Base-by-base conservation (phyloP, 495 filamentous ascomycete genomes). In the Thermochaetoides thermophila region DNA sequence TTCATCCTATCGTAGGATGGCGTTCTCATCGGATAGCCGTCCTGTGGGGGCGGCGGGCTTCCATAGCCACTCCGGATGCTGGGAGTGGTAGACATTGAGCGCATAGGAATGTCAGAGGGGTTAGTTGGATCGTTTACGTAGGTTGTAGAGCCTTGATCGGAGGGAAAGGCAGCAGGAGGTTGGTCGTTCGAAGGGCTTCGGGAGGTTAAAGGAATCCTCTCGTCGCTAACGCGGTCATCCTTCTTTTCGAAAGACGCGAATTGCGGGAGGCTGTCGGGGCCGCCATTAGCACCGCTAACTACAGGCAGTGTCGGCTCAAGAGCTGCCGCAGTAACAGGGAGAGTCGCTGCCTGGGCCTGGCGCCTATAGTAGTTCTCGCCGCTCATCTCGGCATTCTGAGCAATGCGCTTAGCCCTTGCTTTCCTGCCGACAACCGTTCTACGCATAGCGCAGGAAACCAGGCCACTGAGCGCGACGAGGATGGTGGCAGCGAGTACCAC, bases 371-470 rank as follows among this genome's bases (percentile, higher is more conserved):
- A 95, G 50, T 82, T 86, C 39, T 86, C 71, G 13, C 85, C 85
- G 51, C 81, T 96, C 84, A 93, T 94, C 46, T 93, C 84, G 2
- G 84, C 74, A 51, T 93, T 93, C 45, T 89, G 81, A 1, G 77
- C 81, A 48, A 97, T 93, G 17, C 85, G 72, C 63, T 75, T 84
- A 65, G 85, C 84, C 38, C 86, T 66, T 8, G 87, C 85, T 60
- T 94, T 94, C 32, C 86, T 73, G 49, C 80, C 79, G 32, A 96
- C 86, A 8, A 97, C 63, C 1, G 87, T 93, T 28, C 89, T 76
- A 38, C 89, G 79, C 85, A 96, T 96, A n/a, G 84, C 84, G 50
- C 89, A 97, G 7, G 82, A 86, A 32, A 94, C 75, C 30, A 97
- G 71, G 17, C 78, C 78, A 53, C 78, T 84, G 5, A 81, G 61